Evolutionary conservation across 306 rosid species (phyloP).

Genomic region (Vigna mungo): DNA sequence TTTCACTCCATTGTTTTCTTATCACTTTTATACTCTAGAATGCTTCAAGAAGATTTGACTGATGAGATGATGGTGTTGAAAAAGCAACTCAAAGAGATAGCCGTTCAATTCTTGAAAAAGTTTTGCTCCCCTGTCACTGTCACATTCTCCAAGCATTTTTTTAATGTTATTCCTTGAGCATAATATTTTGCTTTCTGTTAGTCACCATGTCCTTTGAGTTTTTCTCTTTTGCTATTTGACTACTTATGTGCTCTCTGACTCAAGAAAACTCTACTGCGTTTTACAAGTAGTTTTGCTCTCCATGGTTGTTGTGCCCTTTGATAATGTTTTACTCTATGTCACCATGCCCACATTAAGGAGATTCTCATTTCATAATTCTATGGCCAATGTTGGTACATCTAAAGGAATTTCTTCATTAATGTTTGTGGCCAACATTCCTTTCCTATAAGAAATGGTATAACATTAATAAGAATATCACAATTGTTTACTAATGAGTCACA

Average conservation of each 20-base stretch:
- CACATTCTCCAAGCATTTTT: no score
- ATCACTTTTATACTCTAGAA: constrained; percentile 50
- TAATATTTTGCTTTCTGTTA: no score
- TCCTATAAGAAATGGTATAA: constrained; percentile 38
- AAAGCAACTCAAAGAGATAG: constrained; percentile 90
- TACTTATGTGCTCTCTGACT: no score
- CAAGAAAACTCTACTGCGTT: no score
- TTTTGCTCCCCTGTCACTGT: no score
- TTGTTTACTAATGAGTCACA: constrained; percentile 51
- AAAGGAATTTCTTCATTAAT: constrained; percentile 44
- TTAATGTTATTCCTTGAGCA: no score
- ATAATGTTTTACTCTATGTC: no score
- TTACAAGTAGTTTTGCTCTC: no score
- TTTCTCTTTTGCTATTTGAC: no score
- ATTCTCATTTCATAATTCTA: constrained; percentile 45
- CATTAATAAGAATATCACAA: constrained; percentile 47
- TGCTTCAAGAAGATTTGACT: constrained; percentile 92
- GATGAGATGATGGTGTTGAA: constrained; percentile 96
- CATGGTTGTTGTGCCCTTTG: no score
- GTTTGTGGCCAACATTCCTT: constrained; percentile 53
- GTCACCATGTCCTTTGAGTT: no score
- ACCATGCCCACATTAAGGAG: constrained; percentile 41
- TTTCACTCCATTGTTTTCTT: constrained; percentile 13
- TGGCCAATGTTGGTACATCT: constrained; percentile 44
- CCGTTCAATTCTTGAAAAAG: not conserved